Conservation (phyloP, 2,329 filamentous ascomycete genomes). For the Colletotrichum filicis region DNA sequence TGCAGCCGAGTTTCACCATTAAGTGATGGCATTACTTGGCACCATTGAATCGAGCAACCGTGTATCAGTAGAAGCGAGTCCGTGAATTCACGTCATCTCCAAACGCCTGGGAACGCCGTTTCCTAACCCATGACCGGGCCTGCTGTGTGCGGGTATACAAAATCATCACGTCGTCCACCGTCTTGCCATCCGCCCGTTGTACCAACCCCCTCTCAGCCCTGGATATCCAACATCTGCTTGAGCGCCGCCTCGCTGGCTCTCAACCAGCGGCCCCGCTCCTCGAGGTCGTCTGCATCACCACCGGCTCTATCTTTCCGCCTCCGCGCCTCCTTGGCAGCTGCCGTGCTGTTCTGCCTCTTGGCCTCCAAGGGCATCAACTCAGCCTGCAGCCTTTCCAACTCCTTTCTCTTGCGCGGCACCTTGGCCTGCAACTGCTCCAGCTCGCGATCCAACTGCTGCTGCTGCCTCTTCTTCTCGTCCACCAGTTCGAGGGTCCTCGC, state of each 20-base stretch:
- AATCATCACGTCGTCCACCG: conserved; percentile 5
- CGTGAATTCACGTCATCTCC: neutral
- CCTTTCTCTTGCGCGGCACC: conserved; percentile 73
- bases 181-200: neutral
- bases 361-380: conserved; percentile 77
- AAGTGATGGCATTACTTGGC: neutral
- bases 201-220: conserved; percentile 43
- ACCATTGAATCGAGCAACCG: neutral
- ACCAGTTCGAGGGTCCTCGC: conserved; percentile 66
- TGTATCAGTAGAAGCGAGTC: neutral
- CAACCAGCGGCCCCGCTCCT: conserved; percentile 81
- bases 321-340: conserved; percentile 77
- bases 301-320: conserved; percentile 74
- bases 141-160: conserved; percentile 24
- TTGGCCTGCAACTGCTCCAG: conserved; percentile 71
- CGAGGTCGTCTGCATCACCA: conserved; percentile 77
- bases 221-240: conserved; percentile 70
- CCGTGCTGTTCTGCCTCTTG: conserved; percentile 71
- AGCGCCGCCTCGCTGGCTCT: conserved; percentile 74
- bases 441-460: conserved; percentile 69
- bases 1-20: neutral
- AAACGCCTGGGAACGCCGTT: conserved; percentile 18
- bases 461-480: conserved; percentile 60
- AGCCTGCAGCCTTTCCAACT: conserved; percentile 72
- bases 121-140: neutral